These are phyloP conservation scores for Aphanomyces stellatus DNA, from an alignment of 352 stramenopile species.

Conservation along the genomic window DNA sequence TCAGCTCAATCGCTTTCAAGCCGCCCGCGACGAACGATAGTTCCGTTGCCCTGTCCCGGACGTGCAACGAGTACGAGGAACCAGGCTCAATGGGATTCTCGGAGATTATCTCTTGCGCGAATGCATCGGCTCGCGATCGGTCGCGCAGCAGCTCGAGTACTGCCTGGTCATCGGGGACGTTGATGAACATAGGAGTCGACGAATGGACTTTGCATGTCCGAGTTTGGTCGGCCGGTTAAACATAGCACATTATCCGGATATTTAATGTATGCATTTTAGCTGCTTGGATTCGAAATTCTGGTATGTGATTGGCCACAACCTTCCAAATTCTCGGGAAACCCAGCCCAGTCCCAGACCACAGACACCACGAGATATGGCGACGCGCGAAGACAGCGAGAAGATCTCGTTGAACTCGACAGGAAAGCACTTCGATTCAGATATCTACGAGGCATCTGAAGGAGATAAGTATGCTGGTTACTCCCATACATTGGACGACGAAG, in stretches of 20 bases:
- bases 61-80: neutral
- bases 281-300: neutral
- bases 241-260: neutral
- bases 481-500: conserved; percentile 44
- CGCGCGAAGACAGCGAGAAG: conserved; percentile 23
- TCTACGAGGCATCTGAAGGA: conserved; percentile 37
- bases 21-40: too few species aligned
- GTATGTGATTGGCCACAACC: neutral
- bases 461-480: conserved; percentile 59
- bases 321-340: neutral
- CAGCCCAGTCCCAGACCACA: conserved; percentile 4
- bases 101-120: neutral
- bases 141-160: neutral
- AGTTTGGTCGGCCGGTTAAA: neutral
- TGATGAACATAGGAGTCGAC: neutral
- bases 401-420: conserved; percentile 52
- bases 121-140: neutral
- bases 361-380: neutral
- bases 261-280: neutral
- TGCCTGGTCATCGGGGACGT: neutral
- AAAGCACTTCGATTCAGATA: conserved; percentile 60
- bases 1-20: neutral
- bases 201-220: neutral
- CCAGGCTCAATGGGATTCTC: neutral
- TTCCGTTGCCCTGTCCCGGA: neutral